Evolutionary conservation across 225 moss, liverwort and hornwort species (phyloP), one percentile per base, ranked within the genome.

Genomic region (Physcomitrellopsis africana): DNA sequence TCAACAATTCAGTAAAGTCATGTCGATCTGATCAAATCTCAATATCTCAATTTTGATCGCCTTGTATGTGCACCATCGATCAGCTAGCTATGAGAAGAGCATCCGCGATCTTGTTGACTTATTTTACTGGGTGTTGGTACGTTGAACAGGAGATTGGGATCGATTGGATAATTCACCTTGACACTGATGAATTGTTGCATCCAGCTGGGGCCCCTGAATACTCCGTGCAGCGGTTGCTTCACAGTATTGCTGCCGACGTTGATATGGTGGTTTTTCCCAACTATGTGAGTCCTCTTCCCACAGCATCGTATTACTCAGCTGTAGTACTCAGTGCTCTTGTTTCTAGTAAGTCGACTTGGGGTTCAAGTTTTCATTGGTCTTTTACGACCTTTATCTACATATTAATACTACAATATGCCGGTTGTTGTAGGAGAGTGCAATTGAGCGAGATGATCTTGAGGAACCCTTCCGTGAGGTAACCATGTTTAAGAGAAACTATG

Each of bases 231-330:
- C 89, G 93, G 45, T 85, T 99, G 79, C 88, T 99, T 37, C 90
- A 77, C 70, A 90, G 89, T 85, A 77, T 99, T 45, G 85, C 92
- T 49, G 67, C 82, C 26, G 88, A 99, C 56, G 95, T 99, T 66
- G 99, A 99, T 81, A 99, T 99, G 99, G 99, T 99, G 62, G 93
- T 99, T 68, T 99, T 99, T 52, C 95, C 99, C 17, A 99, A 99
- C 61, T 99, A 99, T 70, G 99, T 99, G 79, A 88, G 95, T 84
- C 56, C 67, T 73, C 45, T 62, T 78, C 2, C 58, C 13, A 10
- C 45, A 69, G 53, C 23, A 4, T 20, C 54, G 55, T 56, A 49
- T 27, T 16, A 17, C 12, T 16, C 32, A 37, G 0, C 7, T 37
- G 7, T 37, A 37, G 7, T 5, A 37, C 32, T 37, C 7, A 37